Evolutionary conservation across 2,329 filamentous ascomycete genomes (phyloP).

Genomic region (Epichloe hybrida): DNA sequence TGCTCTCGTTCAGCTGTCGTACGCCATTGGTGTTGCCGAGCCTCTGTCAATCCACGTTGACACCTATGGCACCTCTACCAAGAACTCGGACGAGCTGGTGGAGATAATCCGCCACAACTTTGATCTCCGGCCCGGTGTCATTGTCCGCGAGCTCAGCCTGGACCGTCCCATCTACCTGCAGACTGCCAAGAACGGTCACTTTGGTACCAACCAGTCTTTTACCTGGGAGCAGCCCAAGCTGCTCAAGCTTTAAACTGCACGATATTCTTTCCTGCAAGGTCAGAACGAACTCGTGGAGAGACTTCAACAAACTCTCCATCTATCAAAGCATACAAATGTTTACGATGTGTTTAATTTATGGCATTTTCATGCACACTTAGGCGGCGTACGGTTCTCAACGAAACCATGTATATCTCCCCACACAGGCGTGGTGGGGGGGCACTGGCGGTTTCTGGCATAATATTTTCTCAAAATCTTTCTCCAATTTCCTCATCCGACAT

Average conservation of each 20-base stretch:
- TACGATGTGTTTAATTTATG: conserved; percentile 24
- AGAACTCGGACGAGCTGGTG: conserved; percentile 84
- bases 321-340: conserved; percentile 16
- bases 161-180: conserved; percentile 94
- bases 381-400: conserved; percentile 35
- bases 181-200: conserved; percentile 99
- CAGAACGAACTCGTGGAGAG: conserved; percentile 15
- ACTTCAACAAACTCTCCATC: conserved; percentile 28
- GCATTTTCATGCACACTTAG: conserved; percentile 23
- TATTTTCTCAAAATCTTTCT: conserved; percentile 9
- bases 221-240: conserved; percentile 96
- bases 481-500: conserved; percentile 3
- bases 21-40: conserved; percentile 97
- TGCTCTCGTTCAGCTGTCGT: conserved; percentile 92
- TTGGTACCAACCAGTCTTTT: conserved; percentile 92
- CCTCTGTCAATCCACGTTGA: conserved; percentile 97
- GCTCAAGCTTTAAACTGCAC: conserved; percentile 64
- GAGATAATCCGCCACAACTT: conserved; percentile 94
- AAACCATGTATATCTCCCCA: conserved; percentile 23
- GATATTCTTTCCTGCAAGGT: neutral
- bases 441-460: conserved; percentile 22
- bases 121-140: conserved; percentile 94
- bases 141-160: conserved; percentile 92
- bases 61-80: conserved; percentile 86
- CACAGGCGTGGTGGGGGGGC: conserved; percentile 17